phyloP scores from a whole-genome alignment of 2,329 filamentous ascomycete species.

The Elsinoe arachidis region DNA sequence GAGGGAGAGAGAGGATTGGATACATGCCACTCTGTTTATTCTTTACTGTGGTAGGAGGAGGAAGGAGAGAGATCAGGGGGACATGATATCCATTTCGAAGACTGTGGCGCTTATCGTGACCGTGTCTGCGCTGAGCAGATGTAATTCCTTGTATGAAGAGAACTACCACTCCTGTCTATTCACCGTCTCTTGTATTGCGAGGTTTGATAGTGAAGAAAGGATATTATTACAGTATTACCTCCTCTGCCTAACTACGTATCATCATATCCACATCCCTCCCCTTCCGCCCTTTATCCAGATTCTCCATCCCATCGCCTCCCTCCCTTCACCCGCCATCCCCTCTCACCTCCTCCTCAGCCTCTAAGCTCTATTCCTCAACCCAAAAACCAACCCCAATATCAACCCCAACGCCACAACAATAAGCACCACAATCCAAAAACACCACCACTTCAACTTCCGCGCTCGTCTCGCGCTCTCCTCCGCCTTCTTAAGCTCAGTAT shows the following conservation, averaged over 20 bases:
- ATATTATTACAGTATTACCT: constrained; percentile 8
- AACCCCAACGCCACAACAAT: constrained; percentile 44
- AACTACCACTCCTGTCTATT: neutral
- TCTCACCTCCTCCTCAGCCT: neutral
- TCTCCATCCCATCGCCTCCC: neutral
- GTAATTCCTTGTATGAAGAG: too few relatives aligned
- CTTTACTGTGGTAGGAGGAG: neutral
- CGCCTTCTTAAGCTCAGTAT: constrained; percentile 59
- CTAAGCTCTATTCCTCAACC: constrained; percentile 21
- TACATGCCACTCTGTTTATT: neutral
- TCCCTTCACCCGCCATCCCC: neutral
- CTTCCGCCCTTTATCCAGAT: neutral
- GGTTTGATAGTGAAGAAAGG: neutral
- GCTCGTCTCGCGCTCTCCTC: constrained; percentile 57
- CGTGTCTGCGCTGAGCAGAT: too few relatives aligned
- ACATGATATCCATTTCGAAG: too few relatives aligned
- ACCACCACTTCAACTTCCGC: constrained; percentile 77
- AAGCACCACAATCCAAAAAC: constrained; percentile 48
- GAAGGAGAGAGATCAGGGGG: too few relatives aligned
- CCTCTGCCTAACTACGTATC: constrained; percentile 18
- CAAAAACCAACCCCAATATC: constrained; percentile 42
- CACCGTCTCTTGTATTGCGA: neutral
- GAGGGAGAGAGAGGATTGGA: neutral
- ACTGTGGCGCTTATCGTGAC: too few relatives aligned
- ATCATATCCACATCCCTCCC: constrained; percentile 29